Conservation (phyloP, 2,329 filamentous ascomycete species). For the Whalleya microplaca region DNA sequence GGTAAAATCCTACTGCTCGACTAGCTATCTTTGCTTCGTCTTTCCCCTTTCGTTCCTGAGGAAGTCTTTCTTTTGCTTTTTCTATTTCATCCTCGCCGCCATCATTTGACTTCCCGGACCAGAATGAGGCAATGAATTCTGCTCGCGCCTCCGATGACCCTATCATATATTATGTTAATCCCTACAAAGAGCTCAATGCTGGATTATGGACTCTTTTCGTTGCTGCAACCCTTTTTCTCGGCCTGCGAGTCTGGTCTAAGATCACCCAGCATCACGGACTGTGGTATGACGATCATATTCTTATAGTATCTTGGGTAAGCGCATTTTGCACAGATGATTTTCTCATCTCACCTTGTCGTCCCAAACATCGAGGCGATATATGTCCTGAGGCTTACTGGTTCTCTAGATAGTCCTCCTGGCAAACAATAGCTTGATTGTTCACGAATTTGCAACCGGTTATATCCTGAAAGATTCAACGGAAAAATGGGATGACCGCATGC, state of each 20-base stretch:
- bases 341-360: too few relatives aligned
- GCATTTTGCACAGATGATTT: neutral
- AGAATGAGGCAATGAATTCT: constrained; percentile 2
- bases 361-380: neutral
- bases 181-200: constrained; percentile 17
- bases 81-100: neutral
- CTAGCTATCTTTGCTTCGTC: neutral
- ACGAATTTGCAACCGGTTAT: constrained; percentile 18
- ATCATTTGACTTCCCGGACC: neutral
- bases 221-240: constrained; percentile 22
- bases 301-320: constrained; percentile 28
- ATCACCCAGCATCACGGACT: constrained; percentile 4
- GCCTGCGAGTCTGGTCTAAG: constrained; percentile 23
- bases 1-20: neutral
- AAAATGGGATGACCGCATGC: constrained; percentile 18
- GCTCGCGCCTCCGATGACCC: neutral
- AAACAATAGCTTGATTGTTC: constrained; percentile 10
- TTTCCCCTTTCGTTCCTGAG: neutral
- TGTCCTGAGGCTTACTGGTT: neutral
- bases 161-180: constrained; percentile 4
- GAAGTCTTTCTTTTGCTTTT: neutral
- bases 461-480: neutral
- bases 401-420: constrained; percentile 9
- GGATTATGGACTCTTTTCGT: constrained; percentile 25
- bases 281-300: constrained; percentile 27